phyloP scores from a whole-genome alignment of 2,329 filamentous ascomycete genomes.

The Ploettnerulaceae sp. region DNA sequence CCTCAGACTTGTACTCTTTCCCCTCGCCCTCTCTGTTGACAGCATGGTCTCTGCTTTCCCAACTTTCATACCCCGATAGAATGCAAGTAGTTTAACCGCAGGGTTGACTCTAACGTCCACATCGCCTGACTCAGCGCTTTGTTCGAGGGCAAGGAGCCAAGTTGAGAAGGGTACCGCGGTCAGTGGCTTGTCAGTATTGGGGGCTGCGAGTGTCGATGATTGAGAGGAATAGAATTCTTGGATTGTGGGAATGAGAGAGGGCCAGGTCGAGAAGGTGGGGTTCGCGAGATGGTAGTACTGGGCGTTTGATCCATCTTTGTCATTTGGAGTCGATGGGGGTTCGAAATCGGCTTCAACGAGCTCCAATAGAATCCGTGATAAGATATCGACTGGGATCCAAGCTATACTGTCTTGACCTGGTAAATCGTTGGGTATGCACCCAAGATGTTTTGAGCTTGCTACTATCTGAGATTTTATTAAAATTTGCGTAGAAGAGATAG shows the following conservation, averaged over 20 bases:
- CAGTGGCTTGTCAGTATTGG: neutral
- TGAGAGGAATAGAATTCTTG: too few relatives aligned
- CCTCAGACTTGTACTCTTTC: neutral
- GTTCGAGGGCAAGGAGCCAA: neutral
- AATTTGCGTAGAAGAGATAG: neutral
- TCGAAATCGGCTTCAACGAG: neutral
- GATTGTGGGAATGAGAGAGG: neutral
- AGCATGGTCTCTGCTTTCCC: neutral
- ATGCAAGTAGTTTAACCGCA: neutral
- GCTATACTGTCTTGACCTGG: neutral
- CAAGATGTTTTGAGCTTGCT: neutral
- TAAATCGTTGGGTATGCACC: neutral
- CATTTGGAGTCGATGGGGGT: neutral
- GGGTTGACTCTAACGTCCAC: neutral
- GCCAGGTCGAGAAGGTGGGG: neutral
- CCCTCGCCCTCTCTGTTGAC: neutral
- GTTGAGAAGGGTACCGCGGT: neutral
- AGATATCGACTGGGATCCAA: slow-evolving; percentile 9
- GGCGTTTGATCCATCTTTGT: neutral
- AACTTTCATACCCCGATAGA: neutral
- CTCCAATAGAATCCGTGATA: neutral
- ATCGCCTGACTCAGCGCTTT: neutral
- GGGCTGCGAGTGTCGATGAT: too few relatives aligned
- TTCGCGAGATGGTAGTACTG: slow-evolving; percentile 5
- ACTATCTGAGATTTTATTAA: too few relatives aligned